Percentiles rank a stretch among this genome's conserved stretches.
These are phyloP conservation scores for Teunomyces atbi DNA, from an alignment of 805 yeast genomes.

Conservation along the genomic window DNA sequence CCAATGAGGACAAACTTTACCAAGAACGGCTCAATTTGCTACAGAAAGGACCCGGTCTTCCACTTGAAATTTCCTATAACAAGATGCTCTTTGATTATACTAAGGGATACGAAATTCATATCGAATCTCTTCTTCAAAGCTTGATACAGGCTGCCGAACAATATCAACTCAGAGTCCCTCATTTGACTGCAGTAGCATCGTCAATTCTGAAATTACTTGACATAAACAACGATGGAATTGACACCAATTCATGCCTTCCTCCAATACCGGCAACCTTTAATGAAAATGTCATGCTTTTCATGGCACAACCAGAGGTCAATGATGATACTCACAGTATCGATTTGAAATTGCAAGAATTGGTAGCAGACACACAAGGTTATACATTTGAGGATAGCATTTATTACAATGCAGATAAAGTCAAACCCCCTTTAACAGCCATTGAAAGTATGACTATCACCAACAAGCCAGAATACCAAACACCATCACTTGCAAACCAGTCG, in stretches of 20 bases:
- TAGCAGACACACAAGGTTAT: constrained; percentile 16
- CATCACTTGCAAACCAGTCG: neutral
- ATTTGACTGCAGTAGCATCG: constrained; percentile 11
- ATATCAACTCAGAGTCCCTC: constrained; percentile 9
- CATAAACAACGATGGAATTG: neutral
- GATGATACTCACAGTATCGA: constrained; percentile 9
- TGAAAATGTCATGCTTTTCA: neutral
- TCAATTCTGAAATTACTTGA: neutral
- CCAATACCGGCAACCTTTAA: neutral
- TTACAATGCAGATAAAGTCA: constrained; percentile 1
- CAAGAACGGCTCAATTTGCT: constrained; percentile 9
- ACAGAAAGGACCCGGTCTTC: constrained; percentile 7
- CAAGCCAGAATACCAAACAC: neutral
- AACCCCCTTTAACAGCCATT: neutral
- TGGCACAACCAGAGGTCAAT: neutral
- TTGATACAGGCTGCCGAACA: constrained; percentile 9
- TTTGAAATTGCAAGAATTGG: constrained; percentile 11
- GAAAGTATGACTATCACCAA: neutral
- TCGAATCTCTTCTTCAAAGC: constrained; percentile 4
- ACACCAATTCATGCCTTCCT: neutral
- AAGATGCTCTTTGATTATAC: constrained; percentile 13
- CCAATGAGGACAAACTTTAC: constrained; percentile 13
- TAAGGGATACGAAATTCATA: constrained; percentile 11
- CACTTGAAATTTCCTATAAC: constrained; percentile 12
- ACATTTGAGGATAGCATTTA: constrained; percentile 11